These are phyloP conservation scores for Teratosphaeria nubilosa DNA, from an alignment of 2,329 filamentous ascomycete species.

Conservation along the genomic window DNA sequence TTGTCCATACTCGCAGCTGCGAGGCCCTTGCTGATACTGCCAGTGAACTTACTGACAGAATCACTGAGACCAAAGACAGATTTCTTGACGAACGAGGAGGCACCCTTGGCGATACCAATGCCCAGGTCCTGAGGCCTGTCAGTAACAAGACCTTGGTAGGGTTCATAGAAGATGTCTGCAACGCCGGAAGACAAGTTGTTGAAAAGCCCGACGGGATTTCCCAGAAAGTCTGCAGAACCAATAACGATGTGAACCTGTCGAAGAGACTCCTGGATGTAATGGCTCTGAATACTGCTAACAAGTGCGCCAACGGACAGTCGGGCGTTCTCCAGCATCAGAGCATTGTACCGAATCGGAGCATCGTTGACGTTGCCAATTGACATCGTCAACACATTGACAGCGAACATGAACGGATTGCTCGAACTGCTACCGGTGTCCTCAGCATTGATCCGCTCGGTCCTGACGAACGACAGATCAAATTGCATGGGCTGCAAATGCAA, in stretches of 20 bases:
- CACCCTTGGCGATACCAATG: slow-evolving; percentile 89
- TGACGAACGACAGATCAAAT: slow-evolving; percentile 90
- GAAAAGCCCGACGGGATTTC: slow-evolving; percentile 94
- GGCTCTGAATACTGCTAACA: slow-evolving; percentile 75
- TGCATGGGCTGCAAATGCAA: slow-evolving; percentile 98
- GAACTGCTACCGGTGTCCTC: slow-evolving; percentile 81
- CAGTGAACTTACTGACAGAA: slow-evolving; percentile 95
- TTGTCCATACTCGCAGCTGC: slow-evolving; percentile 94
- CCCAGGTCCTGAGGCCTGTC: slow-evolving; percentile 93
- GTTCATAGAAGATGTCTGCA: slow-evolving; percentile 97
- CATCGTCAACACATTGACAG: slow-evolving; percentile 98
- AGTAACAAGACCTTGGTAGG: slow-evolving; percentile 93
- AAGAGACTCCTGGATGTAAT: slow-evolving; percentile 93
- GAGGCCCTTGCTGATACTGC: slow-evolving; percentile 91
- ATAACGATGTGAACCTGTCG: slow-evolving; percentile 96
- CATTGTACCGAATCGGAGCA: slow-evolving; percentile 86
- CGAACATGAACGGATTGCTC: slow-evolving; percentile 93
- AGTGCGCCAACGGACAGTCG: slow-evolving; percentile 78
- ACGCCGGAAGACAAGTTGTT: slow-evolving; percentile 97
- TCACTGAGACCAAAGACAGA: slow-evolving; percentile 96
- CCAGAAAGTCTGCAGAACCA: slow-evolving; percentile 92
- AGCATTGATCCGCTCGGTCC: slow-evolving; percentile 90
- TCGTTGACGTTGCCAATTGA: slow-evolving; percentile 98
- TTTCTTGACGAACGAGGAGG: slow-evolving; percentile 96
- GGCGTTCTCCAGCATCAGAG: slow-evolving; percentile 88